Percentiles rank a stretch among this genome's conserved stretches.
These are phyloP conservation scores for Neofusicoccum sp. DNA, from an alignment of 2,329 filamentous ascomycete species.

Conservation along the genomic window DNA sequence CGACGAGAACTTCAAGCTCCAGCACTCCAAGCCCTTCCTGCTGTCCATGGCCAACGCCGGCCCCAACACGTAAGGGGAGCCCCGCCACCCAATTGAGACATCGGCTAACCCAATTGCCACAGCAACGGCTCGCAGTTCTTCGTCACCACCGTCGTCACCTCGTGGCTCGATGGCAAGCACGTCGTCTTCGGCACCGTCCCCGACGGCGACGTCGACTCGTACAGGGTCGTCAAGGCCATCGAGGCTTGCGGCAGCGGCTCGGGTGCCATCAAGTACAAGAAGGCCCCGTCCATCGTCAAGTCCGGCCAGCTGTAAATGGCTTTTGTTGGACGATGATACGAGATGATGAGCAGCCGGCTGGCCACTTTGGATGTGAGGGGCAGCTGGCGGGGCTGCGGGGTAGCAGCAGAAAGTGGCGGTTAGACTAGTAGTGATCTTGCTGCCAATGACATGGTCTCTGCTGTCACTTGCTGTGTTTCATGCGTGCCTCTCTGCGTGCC, in stretches of 20 bases:
- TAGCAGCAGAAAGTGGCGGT: slow-evolving; percentile 17
- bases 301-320: slow-evolving; percentile 41
- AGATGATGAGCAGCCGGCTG: slow-evolving; percentile 8
- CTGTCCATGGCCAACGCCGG: slow-evolving; percentile 96
- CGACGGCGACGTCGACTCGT: slow-evolving; percentile 51
- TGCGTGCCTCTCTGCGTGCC: neutral
- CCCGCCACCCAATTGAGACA: slow-evolving; percentile 2
- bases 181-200: slow-evolving; percentile 78
- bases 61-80: slow-evolving; percentile 71
- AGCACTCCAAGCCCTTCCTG: slow-evolving; percentile 73
- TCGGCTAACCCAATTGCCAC: slow-evolving; percentile 24
- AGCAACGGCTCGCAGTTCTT: slow-evolving; percentile 73
- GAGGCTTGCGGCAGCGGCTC: slow-evolving; percentile 57
- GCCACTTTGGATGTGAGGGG: slow-evolving; percentile 7
- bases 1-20: slow-evolving; percentile 83
- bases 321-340: slow-evolving; percentile 9
- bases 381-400: slow-evolving; percentile 16
- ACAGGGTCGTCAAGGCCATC: slow-evolving; percentile 57
- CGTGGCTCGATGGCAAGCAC: slow-evolving; percentile 75
- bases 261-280: slow-evolving; percentile 53
- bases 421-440: slow-evolving; percentile 17
- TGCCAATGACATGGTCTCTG: slow-evolving; percentile 1
- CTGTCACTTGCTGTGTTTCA: slow-evolving; percentile 5
- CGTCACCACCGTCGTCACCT: slow-evolving; percentile 66
- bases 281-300: slow-evolving; percentile 54